A percentile compares a stretch with the other conserved stretches of the same genome.
Conservation (phyloP, 257 asterid species). For the Solanum lignicaule region DNA sequence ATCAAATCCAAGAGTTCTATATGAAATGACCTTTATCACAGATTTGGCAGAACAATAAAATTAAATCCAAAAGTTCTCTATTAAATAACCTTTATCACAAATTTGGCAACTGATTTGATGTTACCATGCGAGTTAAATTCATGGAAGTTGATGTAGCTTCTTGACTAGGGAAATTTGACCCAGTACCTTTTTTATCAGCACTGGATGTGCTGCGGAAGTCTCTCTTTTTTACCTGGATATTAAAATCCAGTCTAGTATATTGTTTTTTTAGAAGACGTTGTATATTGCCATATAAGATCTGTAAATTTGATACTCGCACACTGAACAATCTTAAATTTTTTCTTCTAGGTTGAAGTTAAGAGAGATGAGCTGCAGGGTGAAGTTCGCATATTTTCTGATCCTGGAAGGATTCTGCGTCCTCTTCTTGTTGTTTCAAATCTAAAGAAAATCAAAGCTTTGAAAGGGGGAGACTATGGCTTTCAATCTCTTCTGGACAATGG, state of each 20-base stretch:
- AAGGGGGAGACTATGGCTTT: conserved; percentile 45
- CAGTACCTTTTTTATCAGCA: background rate
- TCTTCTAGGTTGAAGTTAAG: conserved; percentile 68
- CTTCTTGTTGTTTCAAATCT: conserved; percentile 71
- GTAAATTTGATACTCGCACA: background rate
- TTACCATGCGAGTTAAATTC: background rate
- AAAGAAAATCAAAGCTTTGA: conserved; percentile 40
- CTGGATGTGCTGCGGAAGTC: background rate
- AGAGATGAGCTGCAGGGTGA: conserved; percentile 62
- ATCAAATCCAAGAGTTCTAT: background rate
- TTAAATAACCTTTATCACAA: background rate
- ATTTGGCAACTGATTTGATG: background rate
- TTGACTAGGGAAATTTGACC: background rate
- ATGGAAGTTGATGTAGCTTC: background rate
- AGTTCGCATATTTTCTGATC: conserved; percentile 77
- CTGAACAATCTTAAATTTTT: background rate
- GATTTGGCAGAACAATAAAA: background rate
- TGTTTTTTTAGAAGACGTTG: background rate
- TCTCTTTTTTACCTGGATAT: background rate
- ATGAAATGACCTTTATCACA: background rate
- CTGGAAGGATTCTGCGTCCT: conserved; percentile 95
- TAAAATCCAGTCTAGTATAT: background rate
- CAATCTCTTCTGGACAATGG: conserved; percentile 61
- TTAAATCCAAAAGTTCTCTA: background rate
- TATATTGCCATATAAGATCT: background rate